Base-by-base conservation (phyloP, 1,284 basidiomycete species). In the Anthracocystis panici-leucophaei region DNA sequence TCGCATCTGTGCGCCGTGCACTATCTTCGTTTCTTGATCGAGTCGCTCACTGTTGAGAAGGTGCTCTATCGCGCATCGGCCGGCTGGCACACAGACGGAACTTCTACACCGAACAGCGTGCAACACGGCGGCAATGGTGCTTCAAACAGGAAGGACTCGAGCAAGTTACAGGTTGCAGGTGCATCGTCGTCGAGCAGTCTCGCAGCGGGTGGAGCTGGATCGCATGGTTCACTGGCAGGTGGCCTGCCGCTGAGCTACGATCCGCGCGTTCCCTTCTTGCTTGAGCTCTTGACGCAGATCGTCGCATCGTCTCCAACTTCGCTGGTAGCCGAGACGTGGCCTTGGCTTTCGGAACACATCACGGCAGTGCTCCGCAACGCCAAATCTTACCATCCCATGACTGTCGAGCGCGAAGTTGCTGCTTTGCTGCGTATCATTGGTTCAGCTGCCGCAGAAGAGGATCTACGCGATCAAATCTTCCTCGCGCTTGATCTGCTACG, bases 321-420 rank as follows among this genome's bases (percentile, higher is more conserved):
- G 73, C 89, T 92, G 77, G 91, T 97, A 27, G 91, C 91, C 65
- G 93, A 97, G 58, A 89, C 93, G 49, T 98, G 95, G 93, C 93
- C 94, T 0, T 90, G 94, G 76, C 90, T 95, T 7, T 95, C 97
- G 81, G 94, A 97, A 81, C 94, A 97, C 84, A 87, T 98, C 33
- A 92, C 92, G 0, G 89, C 91, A 1, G 86, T 99, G 27, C 87
- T 99, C 20, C 90, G 90, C 7, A 88, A 91, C 1, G 90, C 96
- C 0, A 88, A 89, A 25, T 91, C 91, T 63, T 95, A 95, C 84
- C 95, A 94, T 81, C 90, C 94, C 18, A 88, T 98, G 52, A 89
- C 97, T 50, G 92, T 97, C 44, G 97, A 99, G 85, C 90, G 97
- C n/a, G 95, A 95, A 1, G 92, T 97, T 1, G 94, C 95, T n/a